Percentiles rank a stretch among this genome's conserved stretches.
Evolutionary conservation across 768 basidiomycete genomes (phyloP).

Genomic region (Dacryopinax primogenitus): DNA sequence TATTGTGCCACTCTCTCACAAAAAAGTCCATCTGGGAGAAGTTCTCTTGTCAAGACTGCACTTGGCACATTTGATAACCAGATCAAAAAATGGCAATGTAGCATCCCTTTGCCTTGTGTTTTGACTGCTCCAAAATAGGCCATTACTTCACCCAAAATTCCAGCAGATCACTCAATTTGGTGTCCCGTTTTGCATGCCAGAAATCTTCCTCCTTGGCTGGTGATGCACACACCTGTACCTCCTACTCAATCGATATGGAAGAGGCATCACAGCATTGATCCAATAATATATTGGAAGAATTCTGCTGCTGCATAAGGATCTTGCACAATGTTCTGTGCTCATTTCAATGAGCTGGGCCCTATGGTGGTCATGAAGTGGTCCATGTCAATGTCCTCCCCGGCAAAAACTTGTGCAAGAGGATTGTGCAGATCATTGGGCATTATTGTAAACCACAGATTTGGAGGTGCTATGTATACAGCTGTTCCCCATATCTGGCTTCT

Average conservation of each 20-base stretch:
- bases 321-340: slow-evolving; percentile 24
- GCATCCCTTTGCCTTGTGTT: not conserved
- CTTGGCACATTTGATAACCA: not conserved
- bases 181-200: not conserved
- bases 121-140: not conserved
- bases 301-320: slow-evolving; percentile 35
- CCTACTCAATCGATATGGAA: slow-evolving; percentile 25
- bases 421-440: slow-evolving; percentile 34
- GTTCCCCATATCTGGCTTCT: slow-evolving; percentile 32
- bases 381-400: slow-evolving; percentile 34
- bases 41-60: not conserved
- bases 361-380: slow-evolving; percentile 25
- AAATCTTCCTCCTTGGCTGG: not conserved
- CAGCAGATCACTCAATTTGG: not conserved
- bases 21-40: not conserved
- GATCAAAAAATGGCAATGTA: not conserved
- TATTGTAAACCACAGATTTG: slow-evolving; percentile 35
- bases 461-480: slow-evolving; percentile 23
- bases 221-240: not conserved
- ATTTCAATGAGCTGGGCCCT: slow-evolving; percentile 22
- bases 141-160: not conserved
- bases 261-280: slow-evolving; percentile 24
- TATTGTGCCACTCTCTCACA: not conserved
- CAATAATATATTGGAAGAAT: slow-evolving; percentile 32
- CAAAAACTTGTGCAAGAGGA: slow-evolving; percentile 35